Evolutionary conservation across 2,329 filamentous ascomycete genomes (phyloP).

Genomic region (Trichophyton mentagrophytes): DNA sequence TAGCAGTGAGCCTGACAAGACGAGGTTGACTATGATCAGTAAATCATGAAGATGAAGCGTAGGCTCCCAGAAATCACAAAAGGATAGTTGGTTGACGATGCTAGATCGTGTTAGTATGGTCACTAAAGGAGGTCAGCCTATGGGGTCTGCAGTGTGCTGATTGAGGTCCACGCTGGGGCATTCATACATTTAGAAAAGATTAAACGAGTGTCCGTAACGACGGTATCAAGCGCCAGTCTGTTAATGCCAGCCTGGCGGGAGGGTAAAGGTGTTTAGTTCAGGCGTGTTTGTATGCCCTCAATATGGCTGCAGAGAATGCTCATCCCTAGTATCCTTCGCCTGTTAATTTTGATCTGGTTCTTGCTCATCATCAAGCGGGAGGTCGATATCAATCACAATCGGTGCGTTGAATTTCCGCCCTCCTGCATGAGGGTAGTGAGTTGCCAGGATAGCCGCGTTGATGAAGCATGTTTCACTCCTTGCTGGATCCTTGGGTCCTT

Average conservation of each 20-base stretch:
- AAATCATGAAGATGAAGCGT: neutral
- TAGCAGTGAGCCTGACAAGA: neutral
- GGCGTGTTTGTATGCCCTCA: too few species aligned
- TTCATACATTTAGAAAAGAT: neutral
- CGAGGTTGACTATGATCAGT: neutral
- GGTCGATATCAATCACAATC: conserved; percentile 68
- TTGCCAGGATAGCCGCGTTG: conserved; percentile 64
- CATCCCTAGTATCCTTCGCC: neutral
- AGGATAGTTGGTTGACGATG: neutral
- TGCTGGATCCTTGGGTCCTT: conserved; percentile 19
- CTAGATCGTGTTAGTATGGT: neutral
- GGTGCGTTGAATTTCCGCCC: conserved; percentile 62
- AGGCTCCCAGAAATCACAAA: neutral
- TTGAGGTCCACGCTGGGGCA: neutral
- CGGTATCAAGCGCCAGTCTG: neutral
- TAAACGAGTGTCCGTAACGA: conserved; percentile 3
- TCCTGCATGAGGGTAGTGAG: conserved; percentile 48
- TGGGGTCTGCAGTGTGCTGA: neutral
- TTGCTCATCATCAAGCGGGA: conserved; percentile 34
- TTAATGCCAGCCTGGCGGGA: neutral
- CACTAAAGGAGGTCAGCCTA: neutral
- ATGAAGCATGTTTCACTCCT: conserved; percentile 62
- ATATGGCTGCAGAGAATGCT: neutral
- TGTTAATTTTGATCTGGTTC: neutral
- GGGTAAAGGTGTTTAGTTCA: neutral